These are phyloP conservation scores for Cicer pinnatifidum DNA, from an alignment of 306 rosid species.

Conservation along the genomic window DNA sequence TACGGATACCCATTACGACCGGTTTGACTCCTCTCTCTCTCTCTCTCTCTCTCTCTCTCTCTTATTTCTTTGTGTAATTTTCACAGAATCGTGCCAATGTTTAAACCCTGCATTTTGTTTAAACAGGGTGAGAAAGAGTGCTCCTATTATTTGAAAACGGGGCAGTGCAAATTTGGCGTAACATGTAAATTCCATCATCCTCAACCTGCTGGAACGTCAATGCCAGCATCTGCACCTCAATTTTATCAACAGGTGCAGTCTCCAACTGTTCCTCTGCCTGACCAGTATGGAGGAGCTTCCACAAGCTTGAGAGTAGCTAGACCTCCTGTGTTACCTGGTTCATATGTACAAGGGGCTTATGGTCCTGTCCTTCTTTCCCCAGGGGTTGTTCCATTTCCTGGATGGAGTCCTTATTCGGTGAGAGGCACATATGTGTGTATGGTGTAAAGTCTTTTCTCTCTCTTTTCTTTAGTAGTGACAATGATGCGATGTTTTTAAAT, in stretches of 20 bases:
- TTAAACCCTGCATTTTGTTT: slow-evolving; percentile 39
- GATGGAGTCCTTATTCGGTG: slow-evolving; percentile 90
- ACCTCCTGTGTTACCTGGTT: slow-evolving; percentile 77
- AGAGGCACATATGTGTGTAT: slow-evolving; percentile 38
- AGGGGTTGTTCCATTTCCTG: slow-evolving; percentile 76
- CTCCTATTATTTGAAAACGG: slow-evolving; percentile 98
- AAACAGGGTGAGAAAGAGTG: slow-evolving; percentile 87
- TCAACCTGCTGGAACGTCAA: slow-evolving; percentile 70
- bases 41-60: slow-evolving; percentile 18
- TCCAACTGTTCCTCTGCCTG: slow-evolving; percentile 73
- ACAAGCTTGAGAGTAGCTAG: slow-evolving; percentile 77
- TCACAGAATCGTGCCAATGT: slow-evolving; percentile 16
- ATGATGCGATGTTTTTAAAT: slow-evolving; percentile 35
- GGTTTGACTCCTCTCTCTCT: slow-evolving; percentile 51
- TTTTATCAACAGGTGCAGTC: slow-evolving; percentile 93
- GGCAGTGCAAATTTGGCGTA: slow-evolving; percentile 94
- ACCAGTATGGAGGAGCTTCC: slow-evolving; percentile 77
- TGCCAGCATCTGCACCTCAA: slow-evolving; percentile 82
- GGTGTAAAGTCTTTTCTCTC: background rate
- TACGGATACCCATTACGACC: slow-evolving; percentile 84
- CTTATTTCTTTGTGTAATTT: background rate
- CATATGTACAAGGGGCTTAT: slow-evolving; percentile 84
- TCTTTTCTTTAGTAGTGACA: background rate
- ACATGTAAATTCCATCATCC: slow-evolving; percentile 98
- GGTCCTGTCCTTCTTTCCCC: slow-evolving; percentile 80